Evolutionary conservation across 2,329 filamentous ascomycete genomes (phyloP).

Genomic region (Aspergillus pseudoviridinutans): DNA sequence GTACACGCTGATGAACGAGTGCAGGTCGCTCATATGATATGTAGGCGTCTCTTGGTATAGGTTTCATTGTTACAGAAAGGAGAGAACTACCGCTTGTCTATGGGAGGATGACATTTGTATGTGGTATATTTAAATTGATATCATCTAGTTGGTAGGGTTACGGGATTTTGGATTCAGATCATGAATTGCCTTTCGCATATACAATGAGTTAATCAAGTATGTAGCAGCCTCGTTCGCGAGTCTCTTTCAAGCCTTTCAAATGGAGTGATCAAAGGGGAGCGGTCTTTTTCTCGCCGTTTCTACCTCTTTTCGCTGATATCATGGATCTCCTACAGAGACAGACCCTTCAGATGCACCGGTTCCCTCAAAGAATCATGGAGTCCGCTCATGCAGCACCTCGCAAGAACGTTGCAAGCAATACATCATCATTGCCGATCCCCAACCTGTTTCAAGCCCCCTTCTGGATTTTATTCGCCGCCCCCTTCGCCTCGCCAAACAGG

Average conservation of each 20-base stretch:
- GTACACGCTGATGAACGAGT: conserved; percentile 20
- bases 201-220: background rate
- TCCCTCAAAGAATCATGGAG: background rate
- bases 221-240: background rate
- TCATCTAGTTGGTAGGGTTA: background rate
- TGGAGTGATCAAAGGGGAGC: background rate
- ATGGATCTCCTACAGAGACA: background rate
- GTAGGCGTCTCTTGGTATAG: background rate
- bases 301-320: background rate
- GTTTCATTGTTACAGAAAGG: background rate
- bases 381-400: background rate
- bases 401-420: background rate
- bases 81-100: background rate
- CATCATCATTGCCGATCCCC: background rate
- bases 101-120: background rate
- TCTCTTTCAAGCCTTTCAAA: background rate
- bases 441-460: conserved; percentile 37
- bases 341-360: background rate
- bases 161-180: background rate
- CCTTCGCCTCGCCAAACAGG: conserved; percentile 49
- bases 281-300: background rate
- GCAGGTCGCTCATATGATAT: conserved; percentile 1
- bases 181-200: background rate
- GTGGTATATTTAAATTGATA: background rate
- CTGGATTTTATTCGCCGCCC: conserved; percentile 12